Percentiles rank a stretch among this genome's conserved stretches.
These are phyloP conservation scores for Pythium sp. DNA, from an alignment of 352 stramenopile species.

Conservation along the genomic window DNA sequence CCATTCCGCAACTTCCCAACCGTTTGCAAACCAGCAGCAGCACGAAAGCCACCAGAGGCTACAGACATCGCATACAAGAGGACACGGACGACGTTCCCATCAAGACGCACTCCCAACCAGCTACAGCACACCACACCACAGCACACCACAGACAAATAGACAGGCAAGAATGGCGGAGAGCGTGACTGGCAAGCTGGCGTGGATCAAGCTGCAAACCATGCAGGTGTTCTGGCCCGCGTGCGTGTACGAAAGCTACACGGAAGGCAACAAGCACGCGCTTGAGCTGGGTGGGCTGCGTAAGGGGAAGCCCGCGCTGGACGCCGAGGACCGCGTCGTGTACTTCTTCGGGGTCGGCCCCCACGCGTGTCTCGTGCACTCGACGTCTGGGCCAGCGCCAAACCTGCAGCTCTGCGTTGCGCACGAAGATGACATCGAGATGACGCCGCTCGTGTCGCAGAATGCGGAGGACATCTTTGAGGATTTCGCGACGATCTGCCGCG, in stretches of 20 bases:
- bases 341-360: slow-evolving; percentile 70
- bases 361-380: slow-evolving; percentile 26
- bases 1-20: slow-evolving; percentile 6
- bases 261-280: slow-evolving; percentile 39
- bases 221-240: slow-evolving; percentile 71
- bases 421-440: slow-evolving; percentile 33
- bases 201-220: slow-evolving; percentile 54
- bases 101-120: neutral
- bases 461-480: slow-evolving; percentile 25
- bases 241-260: slow-evolving; percentile 59
- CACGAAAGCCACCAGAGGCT: neutral
- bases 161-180: neutral
- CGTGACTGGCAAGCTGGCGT: slow-evolving; percentile 19
- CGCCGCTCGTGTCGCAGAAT: neutral
- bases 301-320: slow-evolving; percentile 52
- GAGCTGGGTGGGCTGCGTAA: slow-evolving; percentile 40
- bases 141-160: neutral
- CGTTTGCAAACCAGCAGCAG: neutral
- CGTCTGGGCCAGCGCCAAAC: slow-evolving; percentile 33
- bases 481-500: slow-evolving; percentile 39
- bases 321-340: slow-evolving; percentile 71
- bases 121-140: neutral
- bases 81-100: neutral
- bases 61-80: neutral
- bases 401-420: slow-evolving; percentile 48